Evolutionary conservation across 2,329 filamentous ascomycete genomes (phyloP), one percentile per base, ranked within the genome.

Genomic region (Claviceps sp.): DNA sequence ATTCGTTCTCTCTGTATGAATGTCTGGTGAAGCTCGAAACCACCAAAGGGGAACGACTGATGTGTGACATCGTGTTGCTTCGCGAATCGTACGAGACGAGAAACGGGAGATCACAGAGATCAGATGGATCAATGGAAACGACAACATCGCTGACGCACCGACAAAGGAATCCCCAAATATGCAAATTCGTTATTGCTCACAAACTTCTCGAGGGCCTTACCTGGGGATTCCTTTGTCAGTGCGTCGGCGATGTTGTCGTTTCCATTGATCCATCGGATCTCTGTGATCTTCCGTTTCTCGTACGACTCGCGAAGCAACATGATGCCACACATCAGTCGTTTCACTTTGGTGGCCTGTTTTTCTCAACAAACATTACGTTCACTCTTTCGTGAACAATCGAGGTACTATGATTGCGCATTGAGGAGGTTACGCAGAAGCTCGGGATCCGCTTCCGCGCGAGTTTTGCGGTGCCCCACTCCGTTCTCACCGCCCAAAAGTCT

Each of bases 401-500:
- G 17, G 40, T 42, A 10, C 6, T 24, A 24, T 2, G 2, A 19
- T 19, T 19, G 19, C 19, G 19, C 19, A 19, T 19, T 24, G 24
- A 24, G 24, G 26, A 26, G 26, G 26, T 26, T 19, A 19, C 19
- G 7, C 24, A 26, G 6, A 26, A 17, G 40, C 10, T 17, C 19
- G 19, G 2, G 19, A 22, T 22, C 19, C 19, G 19, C 19, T 22
- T 22, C 19, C 19, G 2, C 19, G 19, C 19, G 19, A 22, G 2
- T 22, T 22, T 3, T 44, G 22, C 13, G 6, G 22, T 0, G 19
- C 13, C 19, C 42, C 37, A 40, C 24, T n/a, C 14, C 10, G 8
- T 2, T 13, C 60, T 65, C 64, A 68, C 66, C 65, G 66, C 66
- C 64, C 63, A 66, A 68, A 34, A 66, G 65, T 62, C 55, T 63